Conservation (phyloP, 108 stramenopile species). For the Cyclotella distinguenda region DNA sequence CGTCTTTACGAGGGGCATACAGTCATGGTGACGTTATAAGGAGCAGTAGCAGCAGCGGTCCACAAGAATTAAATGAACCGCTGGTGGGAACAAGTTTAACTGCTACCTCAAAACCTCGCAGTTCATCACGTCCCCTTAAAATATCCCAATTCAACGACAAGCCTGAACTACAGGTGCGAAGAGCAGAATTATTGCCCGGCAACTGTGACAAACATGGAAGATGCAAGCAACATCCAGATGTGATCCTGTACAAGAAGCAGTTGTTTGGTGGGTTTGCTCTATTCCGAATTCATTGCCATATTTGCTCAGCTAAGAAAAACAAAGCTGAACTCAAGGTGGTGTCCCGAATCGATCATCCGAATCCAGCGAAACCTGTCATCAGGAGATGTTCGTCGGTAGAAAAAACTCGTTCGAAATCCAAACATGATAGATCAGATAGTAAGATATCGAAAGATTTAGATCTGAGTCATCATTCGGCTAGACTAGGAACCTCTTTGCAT, state of each 20-base stretch:
- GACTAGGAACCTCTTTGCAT: no score
- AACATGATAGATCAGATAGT: no score
- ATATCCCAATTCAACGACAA: conserved; percentile 12
- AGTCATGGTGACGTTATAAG: no score
- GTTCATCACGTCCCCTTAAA: not conserved
- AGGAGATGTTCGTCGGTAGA: no score
- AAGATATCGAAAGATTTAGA: no score
- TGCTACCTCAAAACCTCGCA: no score
- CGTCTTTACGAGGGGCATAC: no score
- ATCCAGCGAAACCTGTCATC: no score
- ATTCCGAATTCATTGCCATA: not conserved
- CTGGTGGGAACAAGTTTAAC: no score
- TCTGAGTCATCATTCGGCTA: no score
- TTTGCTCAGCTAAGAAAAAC: not conserved
- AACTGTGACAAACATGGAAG: conserved; percentile 5
- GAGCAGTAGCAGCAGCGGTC: no score
- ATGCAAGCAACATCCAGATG: not conserved
- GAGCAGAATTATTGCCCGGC: not conserved
- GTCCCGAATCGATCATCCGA: not conserved
- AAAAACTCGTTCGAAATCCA: no score
- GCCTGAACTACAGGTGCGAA: not conserved
- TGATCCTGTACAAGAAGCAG: conserved; percentile 1
- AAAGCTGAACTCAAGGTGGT: not conserved
- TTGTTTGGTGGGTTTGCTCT: not conserved
- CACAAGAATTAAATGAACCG: not conserved